Conservation (phyloP, 176 grass and related monocot species). For the Alloteropsis semialata region DNA sequence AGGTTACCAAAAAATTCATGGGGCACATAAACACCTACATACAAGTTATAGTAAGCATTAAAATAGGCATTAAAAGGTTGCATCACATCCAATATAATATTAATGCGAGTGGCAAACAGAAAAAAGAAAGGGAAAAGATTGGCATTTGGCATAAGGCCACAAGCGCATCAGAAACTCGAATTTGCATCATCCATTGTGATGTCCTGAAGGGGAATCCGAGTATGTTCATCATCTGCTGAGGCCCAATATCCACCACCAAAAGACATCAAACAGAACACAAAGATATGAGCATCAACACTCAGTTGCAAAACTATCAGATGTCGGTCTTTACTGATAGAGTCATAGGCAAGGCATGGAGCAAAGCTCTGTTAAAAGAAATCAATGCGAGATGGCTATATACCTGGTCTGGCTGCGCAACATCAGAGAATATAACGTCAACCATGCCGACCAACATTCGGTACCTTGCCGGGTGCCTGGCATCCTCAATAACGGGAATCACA, state of each 20-base stretch:
- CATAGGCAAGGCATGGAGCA: neutral
- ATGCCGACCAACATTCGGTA: slow-evolving; percentile 92
- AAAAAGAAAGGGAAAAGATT: neutral
- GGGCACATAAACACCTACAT: no score
- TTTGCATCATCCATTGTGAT: slow-evolving; percentile 88
- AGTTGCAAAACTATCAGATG: neutral
- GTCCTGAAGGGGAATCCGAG: slow-evolving; percentile 99
- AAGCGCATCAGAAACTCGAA: slow-evolving; percentile 86
- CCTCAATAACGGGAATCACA: slow-evolving; percentile 91
- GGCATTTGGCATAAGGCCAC: slow-evolving; percentile 26
- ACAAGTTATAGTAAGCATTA: no score
- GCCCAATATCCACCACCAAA: neutral
- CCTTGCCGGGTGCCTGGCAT: slow-evolving; percentile 78
- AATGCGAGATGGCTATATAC: slow-evolving; percentile 22
- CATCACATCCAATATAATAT: neutral
- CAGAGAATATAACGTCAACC: slow-evolving; percentile 96
- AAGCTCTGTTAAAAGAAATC: neutral
- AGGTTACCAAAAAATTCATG: neutral
- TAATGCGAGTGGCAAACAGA: neutral
- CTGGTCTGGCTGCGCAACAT: slow-evolving; percentile 97
- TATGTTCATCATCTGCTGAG: slow-evolving; percentile 72
- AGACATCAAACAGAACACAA: neutral
- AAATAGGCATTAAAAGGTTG: neutral
- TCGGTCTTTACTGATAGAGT: neutral
- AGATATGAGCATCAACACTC: neutral